Evolutionary conservation across 176 grass and related monocot genomes (phyloP).

Genomic region (Triticum turgidum): DNA sequence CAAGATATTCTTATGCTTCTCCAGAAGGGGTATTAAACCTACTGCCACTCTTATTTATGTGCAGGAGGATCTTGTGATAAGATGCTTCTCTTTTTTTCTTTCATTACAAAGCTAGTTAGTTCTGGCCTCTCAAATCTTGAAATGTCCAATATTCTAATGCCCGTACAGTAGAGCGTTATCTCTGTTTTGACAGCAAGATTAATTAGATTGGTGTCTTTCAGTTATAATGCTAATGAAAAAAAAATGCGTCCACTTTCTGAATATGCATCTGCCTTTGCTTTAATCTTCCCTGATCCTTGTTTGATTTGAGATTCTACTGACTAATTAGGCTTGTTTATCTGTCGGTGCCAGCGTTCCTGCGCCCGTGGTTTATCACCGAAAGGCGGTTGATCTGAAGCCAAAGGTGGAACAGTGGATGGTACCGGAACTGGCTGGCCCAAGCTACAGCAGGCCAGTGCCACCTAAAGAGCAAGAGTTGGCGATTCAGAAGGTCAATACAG

Average conservation of each 20-base stretch:
- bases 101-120: background rate
- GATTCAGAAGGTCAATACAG: constrained; percentile 10
- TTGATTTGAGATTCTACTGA: background rate
- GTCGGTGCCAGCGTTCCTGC: constrained; percentile 25
- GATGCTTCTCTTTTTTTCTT: background rate
- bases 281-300: background rate
- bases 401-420: constrained; percentile 19
- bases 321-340: constrained; percentile 15
- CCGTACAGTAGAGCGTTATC: background rate
- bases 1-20: background rate
- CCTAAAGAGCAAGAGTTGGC: constrained; percentile 24
- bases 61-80: background rate
- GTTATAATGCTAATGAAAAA: background rate
- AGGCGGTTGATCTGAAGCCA: background rate
- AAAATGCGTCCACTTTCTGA: background rate
- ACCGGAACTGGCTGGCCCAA: constrained; percentile 17
- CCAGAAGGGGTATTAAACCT: background rate
- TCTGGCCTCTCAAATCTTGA: background rate
- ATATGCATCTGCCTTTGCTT: background rate
- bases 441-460: background rate
- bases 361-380: background rate
- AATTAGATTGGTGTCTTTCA: background rate
- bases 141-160: background rate
- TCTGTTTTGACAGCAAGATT: background rate
- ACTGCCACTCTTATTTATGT: background rate